Base-by-base conservation (phyloP, 1,284 basidiomycete species). In the Cutaneotrichosporon sp. region DNA sequence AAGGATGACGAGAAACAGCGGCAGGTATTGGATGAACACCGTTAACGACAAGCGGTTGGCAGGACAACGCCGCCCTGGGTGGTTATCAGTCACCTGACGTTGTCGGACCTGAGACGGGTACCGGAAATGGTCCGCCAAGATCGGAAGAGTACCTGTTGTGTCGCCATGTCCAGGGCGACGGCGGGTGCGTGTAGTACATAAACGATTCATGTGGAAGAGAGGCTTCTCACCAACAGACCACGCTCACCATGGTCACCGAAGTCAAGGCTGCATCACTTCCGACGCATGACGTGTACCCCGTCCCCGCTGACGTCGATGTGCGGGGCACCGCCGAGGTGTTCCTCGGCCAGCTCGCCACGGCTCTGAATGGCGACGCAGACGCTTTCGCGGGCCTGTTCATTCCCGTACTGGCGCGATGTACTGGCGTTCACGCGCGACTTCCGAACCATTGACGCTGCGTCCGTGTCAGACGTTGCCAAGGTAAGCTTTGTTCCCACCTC, bases 341-440 rank as follows among this genome's bases (percentile, higher is more conserved):
- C 32, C 10, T 64, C n/a, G 30, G 30, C 3, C 30, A 42, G 36
- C 50, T 65, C 31, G 42, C 49, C 5, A 62, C 60, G 2, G 60
- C 57, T 1, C 16, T 18, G 8, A 13, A 36, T 5, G 32, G 46
- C 31, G 58, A 67, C 42, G 57, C 56, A 32, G 22, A 16, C 1
- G 22, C 22, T 2, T 53, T 62, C 38, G 60, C 63, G 7, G 18
- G n/a, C 4, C 56, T 62, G 16, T 64, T 67, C 32, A 42, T 58
- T 13, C 22, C 52, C 10, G 36, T 65, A 52, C 61, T 68, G 66
- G 66, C 61, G 66, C 13, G 66, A 68, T 34, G 53, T 65, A 5
- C 65, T 72, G 16, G 70, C 73, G 3, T 75, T 77, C 66, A 72
- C 73, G 21, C 70, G 70, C 56, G 76, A 77, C 62, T 73, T 71